Conservation (phyloP, 441 rosid genomes). For the Melianthus villosus region DNA sequence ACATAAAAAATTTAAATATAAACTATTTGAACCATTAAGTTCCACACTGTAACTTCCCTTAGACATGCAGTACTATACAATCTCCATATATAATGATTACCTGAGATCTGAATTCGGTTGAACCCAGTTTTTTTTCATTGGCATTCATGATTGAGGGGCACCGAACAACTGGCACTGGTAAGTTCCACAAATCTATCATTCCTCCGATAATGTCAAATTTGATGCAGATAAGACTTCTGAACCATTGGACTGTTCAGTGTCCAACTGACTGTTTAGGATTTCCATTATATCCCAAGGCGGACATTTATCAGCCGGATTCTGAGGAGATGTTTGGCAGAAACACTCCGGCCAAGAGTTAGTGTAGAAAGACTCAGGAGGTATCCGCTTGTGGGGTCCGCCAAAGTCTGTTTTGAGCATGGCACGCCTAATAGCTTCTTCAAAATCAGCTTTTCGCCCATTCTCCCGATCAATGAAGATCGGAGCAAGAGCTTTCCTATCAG, state of each 20-base stretch:
- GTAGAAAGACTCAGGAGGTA: slow-evolving; percentile 76
- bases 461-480: slow-evolving; percentile 62
- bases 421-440: slow-evolving; percentile 66
- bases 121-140: slow-evolving; percentile 9
- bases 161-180: slow-evolving; percentile 1
- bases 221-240: slow-evolving; percentile 18
- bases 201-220: slow-evolving; percentile 28
- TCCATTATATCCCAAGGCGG: slow-evolving; percentile 69
- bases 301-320: slow-evolving; percentile 60
- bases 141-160: slow-evolving; percentile 2
- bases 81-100: slow-evolving; percentile 12
- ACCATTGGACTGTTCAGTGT: slow-evolving; percentile 21
- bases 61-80: background rate
- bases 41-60: too few species aligned
- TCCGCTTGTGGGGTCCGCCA: slow-evolving; percentile 81
- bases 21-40: too few species aligned
- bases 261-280: slow-evolving; percentile 43
- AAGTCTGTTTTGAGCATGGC: slow-evolving; percentile 74
- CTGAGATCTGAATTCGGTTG: slow-evolving; percentile 10
- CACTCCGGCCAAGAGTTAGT: slow-evolving; percentile 98
- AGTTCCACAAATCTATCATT: slow-evolving; percentile 15
- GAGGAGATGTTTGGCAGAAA: slow-evolving; percentile 57
- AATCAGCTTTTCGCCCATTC: slow-evolving; percentile 44
- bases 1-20: too few species aligned
- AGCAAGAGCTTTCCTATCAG: slow-evolving; percentile 80